Conservation (phyloP, 75 land plant species). For the Cupressus sempervirens region DNA sequence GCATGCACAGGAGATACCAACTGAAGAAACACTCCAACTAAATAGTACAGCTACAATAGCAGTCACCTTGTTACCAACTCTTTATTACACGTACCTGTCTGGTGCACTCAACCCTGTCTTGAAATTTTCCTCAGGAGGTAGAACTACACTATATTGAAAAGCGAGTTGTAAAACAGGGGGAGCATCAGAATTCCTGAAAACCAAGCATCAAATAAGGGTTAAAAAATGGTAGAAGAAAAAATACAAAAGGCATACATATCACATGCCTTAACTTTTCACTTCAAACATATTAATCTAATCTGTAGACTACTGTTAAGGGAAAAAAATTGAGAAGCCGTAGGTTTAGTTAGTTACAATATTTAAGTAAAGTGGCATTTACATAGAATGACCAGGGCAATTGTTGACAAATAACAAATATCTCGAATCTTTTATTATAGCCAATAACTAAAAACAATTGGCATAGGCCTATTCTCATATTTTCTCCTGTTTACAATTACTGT, state of each 20-base stretch:
- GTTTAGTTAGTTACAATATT: not conserved
- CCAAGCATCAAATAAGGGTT: not conserved
- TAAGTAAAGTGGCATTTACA: not conserved
- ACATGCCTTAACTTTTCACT: not conserved
- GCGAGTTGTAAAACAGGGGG: constrained; percentile 89
- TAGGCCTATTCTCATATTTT: not conserved
- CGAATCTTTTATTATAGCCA: not conserved
- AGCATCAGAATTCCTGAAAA: constrained; percentile 60
- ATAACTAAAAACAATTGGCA: not conserved
- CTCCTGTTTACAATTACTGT: not conserved
- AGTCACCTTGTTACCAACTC: not conserved
- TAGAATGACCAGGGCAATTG: not conserved
- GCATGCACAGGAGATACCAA: not conserved
- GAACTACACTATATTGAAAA: constrained; percentile 86
- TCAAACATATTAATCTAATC: not conserved
- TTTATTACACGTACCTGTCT: constrained; percentile 32
- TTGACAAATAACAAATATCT: not conserved
- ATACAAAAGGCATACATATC: not conserved
- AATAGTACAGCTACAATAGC: not conserved
- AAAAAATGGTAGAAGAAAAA: not conserved
- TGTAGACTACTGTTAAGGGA: not conserved
- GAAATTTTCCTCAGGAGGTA: constrained; percentile 54
- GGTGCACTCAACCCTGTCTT: constrained; percentile 22
- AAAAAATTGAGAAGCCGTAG: not conserved
- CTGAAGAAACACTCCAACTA: not conserved